Evolutionary conservation across 352 stramenopile genomes (phyloP), one percentile per base, ranked within the genome.

Genomic region (Hyaloperonospora arabidopsidis): DNA sequence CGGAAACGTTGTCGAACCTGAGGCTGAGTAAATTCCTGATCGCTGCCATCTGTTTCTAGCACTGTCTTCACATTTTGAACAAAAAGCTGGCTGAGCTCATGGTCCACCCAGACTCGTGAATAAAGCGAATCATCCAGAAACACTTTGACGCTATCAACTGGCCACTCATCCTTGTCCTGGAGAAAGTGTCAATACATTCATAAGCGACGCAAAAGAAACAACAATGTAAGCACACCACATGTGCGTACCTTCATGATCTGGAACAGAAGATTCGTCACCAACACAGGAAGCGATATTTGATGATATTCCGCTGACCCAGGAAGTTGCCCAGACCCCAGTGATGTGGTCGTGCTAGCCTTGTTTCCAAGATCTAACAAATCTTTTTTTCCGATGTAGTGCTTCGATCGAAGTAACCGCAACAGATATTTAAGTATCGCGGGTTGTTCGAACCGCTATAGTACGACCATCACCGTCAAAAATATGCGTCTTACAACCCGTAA

Each of bases 121-220:
- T 80, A 81, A 11, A 94, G 65, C 4, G 84, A 88, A 61, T 94
- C 84, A 38, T 92, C 82, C 2, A 94, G 57, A 63, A 91, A 94
- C 15, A 94, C 84, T 57, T 92, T 94, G 28, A 91, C 72, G 49
- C 77, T 91, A 57, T 94, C 84, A 19, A 87, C 66, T 14, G 81
- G 78, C 81, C 81, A 92, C 5, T 74, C 68, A 12, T 73, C 50
- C 15, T 41, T 52, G 43, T 81, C 59, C 75, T 87, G 5, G 28
- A 13, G 46, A 13, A 54, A 6, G 5, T 3, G 50, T 2, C 46
- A 48, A 17, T 6, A 51, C 11, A 32, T 32, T 32, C 25, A 32
- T 32, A 10, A 32, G 25, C 25, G 25, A 32, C 25, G 8, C 25
- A 32, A 32, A 49, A 8, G 4, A 54, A 38, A 34, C 11, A 6